Conservation (phyloP, 1,284 basidiomycete genomes). For the Pholiota adiposa region DNA sequence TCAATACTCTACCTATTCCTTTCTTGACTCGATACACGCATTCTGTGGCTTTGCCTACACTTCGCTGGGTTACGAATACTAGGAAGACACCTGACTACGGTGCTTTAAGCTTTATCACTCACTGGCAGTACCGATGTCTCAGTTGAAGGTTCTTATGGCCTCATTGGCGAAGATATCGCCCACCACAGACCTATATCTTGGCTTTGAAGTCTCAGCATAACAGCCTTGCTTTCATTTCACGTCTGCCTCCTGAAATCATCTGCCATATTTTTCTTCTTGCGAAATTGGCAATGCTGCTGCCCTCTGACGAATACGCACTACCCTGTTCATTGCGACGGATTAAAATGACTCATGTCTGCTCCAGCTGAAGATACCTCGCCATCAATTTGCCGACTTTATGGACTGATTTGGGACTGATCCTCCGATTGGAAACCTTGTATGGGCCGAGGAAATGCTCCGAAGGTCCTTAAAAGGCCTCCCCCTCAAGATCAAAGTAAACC, state of each 20-base stretch:
- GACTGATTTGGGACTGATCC: no score
- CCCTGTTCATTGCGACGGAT: slow-evolving; percentile 3
- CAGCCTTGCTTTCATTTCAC: not conserved
- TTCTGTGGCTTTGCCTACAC: no score
- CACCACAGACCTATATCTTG: not conserved
- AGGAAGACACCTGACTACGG: no score
- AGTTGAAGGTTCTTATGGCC: not conserved
- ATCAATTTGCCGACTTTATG: no score
- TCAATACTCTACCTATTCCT: no score
- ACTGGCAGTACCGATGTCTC: not conserved
- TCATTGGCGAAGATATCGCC: not conserved
- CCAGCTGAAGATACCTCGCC: no score
- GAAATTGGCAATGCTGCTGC: not conserved
- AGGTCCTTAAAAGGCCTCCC: slow-evolving; percentile 24
- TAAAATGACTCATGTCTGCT: slow-evolving; percentile 14
- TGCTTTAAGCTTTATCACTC: not conserved
- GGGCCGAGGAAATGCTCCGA: no score
- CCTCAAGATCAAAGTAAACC: slow-evolving; percentile 21
- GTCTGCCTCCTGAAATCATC: not conserved
- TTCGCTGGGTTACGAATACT: no score
- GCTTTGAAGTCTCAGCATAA: not conserved
- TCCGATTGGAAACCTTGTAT: no score
- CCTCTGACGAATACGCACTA: not conserved
- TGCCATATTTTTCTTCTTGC: not conserved
- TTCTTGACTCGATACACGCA: no score